These are phyloP conservation scores for Evernia prunastri DNA, from an alignment of 495 filamentous ascomycete genomes.

Conservation along the genomic window DNA sequence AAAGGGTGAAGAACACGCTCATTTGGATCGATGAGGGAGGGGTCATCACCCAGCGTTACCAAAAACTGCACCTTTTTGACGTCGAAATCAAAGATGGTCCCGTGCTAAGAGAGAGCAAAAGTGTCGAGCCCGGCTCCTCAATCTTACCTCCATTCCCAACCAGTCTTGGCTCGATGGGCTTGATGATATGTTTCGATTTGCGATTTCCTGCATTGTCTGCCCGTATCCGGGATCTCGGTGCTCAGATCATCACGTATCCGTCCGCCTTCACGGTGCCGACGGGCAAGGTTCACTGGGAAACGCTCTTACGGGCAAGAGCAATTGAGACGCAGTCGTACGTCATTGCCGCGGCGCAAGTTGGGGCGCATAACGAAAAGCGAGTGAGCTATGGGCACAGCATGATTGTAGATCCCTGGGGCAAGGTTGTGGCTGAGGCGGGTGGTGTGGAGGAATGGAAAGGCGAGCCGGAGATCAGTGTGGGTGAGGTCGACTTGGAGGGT, in stretches of 20 bases:
- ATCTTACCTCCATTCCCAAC: conserved; percentile 67
- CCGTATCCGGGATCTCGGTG: conserved; percentile 56
- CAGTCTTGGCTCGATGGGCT: conserved; percentile 63
- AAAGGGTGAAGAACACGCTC: conserved; percentile 55
- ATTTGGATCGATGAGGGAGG: conserved; percentile 66
- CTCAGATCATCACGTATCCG: conserved; percentile 78
- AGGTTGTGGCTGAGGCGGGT: conserved; percentile 58
- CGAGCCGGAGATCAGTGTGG: conserved; percentile 47
- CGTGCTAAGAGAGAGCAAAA: conserved; percentile 57
- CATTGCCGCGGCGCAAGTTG: conserved; percentile 80
- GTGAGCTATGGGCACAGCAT: conserved; percentile 84
- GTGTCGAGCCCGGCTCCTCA: conserved; percentile 52
- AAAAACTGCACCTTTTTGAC: conserved; percentile 77
- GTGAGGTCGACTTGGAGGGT: conserved; percentile 45
- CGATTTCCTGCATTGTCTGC: conserved; percentile 77
- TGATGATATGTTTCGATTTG: conserved; percentile 84
- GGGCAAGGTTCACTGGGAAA: conserved; percentile 78
- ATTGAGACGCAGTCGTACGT: conserved; percentile 89
- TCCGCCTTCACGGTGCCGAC: conserved; percentile 89
- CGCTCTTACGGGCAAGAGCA: conserved; percentile 69
- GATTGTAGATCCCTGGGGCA: conserved; percentile 85
- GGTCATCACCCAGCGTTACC: conserved; percentile 52
- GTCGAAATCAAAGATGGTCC: conserved; percentile 60
- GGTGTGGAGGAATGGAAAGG: conserved; percentile 37
- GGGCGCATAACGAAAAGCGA: conserved; percentile 69